Percentiles rank a stretch among this genome's conserved stretches.
phyloP scores from a whole-genome alignment of 1,284 basidiomycete genomes.

The Pholiota adiposa region DNA sequence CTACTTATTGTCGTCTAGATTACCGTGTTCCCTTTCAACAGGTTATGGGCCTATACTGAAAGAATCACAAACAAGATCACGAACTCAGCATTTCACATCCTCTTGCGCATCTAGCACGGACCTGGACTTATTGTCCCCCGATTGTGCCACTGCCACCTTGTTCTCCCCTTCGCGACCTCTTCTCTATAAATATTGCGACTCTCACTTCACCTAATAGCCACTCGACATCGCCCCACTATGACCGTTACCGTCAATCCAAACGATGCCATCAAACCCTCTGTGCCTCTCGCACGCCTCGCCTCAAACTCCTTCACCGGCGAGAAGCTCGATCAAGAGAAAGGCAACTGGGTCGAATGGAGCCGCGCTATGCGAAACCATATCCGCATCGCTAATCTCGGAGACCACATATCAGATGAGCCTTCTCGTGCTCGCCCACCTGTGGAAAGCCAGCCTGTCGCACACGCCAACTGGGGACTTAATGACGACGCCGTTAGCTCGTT shows the following conservation, averaged over 20 bases:
- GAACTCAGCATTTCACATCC: not conserved
- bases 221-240: too few species aligned
- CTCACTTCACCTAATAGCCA: too few species aligned
- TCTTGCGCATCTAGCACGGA: not conserved
- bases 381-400: not conserved
- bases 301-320: not conserved
- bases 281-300: not conserved
- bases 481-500: constrained; percentile 26
- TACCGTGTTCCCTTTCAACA: not conserved
- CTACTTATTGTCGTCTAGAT: not conserved
- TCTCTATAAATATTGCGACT: too few species aligned
- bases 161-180: not conserved
- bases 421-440: not conserved
- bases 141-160: not conserved
- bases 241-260: not conserved
- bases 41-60: not conserved
- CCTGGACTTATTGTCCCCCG: not conserved
- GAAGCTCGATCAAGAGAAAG: not conserved
- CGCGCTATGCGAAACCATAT: not conserved
- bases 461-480: not conserved
- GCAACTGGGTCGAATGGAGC: not conserved
- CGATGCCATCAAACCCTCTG: not conserved
- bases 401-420: not conserved
- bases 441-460: not conserved
- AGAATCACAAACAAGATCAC: constrained; percentile 44